A percentile compares a stretch with the other conserved stretches of the same genome.
Evolutionary conservation across 441 rosid species (phyloP).

Genomic region (Rhodomyrtus psidioides): DNA sequence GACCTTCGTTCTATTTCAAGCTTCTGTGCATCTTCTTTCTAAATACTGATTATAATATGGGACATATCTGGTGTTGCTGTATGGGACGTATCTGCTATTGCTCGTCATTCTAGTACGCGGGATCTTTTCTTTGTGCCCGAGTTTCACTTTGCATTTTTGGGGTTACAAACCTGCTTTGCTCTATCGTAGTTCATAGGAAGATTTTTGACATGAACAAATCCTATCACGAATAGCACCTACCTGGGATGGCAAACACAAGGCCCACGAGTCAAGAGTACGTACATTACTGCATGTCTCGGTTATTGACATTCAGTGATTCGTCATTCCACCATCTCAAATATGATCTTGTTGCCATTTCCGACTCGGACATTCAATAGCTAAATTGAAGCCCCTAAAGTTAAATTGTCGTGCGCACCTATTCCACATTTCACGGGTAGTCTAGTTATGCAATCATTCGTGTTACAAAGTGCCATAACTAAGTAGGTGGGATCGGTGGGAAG

Average conservation of each 20-base stretch:
- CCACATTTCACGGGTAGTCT: neutral
- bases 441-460: neutral
- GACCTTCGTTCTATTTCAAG: conserved; percentile 12
- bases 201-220: neutral
- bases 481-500: neutral
- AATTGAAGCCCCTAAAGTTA: neutral
- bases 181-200: neutral
- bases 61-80: neutral
- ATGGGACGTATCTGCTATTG: neutral
- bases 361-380: neutral
- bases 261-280: neutral
- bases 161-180: neutral
- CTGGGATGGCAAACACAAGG: neutral
- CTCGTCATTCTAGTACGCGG: neutral
- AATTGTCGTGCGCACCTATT: neutral
- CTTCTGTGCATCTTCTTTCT: neutral
- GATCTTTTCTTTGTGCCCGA: neutral
- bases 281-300: neutral
- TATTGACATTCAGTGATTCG: neutral
- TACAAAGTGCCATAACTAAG: neutral
- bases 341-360: neutral
- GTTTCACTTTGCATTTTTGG: neutral
- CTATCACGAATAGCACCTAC: neutral
- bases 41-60: neutral
- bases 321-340: neutral